Base-by-base conservation (phyloP, 352 stramenopile species). In the Pythium apleroticum region DNA sequence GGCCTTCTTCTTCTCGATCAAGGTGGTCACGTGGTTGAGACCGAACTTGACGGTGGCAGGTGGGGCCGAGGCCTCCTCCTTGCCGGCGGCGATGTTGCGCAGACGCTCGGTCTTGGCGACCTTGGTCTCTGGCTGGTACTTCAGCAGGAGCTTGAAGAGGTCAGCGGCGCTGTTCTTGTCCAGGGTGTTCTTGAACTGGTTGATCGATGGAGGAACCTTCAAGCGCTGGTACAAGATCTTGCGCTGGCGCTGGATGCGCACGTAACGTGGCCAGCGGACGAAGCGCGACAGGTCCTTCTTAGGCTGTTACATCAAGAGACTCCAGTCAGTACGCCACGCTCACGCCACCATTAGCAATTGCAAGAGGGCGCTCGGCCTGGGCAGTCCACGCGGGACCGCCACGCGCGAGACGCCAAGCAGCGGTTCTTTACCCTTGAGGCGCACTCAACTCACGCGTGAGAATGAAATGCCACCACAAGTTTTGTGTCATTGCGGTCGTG, bases 1-100 rank as follows among this genome's bases (percentile, higher is more conserved):
- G 41, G 97, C 98, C 92, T 99, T 99, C 93, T 99, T 99, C 74
- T 98, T 96, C 85, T 99, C 98, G 61, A 99, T 93, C 48, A 99
- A 80, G 64, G 91, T 98, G 35, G 98, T 99, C 60, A 99, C 95
- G 83, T 99, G 97, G 88, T 99, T 99, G 12, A 99, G 84, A 76
- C 97, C 98, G 75, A 97, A 99, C 89, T 99, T 99, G 74, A 98
- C 75, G 22, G 98, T 88, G 60, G 94, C 83, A 39, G 95, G 81
- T 49, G 96, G 93, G 35, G 86, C 88, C 72, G 80, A 85, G 30
- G 88, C 81, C 68, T 95, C 88, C 64, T 97, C 92, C 72, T 97
- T 97, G 61, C 97, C 97, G 57, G 95, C 96, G 50, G 97, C 97
- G 49, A 97, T 91, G 74, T 97, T 97, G 86, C 98, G 97, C 45